Base-by-base conservation (phyloP, 225 moss, liverwort and hornwort species). In the Antitrichia curtipendula region DNA sequence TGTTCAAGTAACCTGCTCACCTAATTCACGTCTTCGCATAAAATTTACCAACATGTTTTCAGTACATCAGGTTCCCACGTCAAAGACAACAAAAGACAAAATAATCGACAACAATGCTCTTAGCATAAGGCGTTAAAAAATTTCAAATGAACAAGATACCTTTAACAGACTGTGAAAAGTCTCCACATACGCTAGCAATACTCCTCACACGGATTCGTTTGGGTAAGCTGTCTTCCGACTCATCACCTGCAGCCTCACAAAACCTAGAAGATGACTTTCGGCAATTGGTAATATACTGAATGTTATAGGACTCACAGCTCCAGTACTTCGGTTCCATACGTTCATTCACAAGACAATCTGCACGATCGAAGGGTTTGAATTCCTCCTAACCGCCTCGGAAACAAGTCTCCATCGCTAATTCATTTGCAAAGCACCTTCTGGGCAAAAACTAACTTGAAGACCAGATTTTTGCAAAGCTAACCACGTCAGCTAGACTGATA, bases 171-270 rank as follows among this genome's bases (percentile, higher is more conserved):
- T 91, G 86, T 52, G 88, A 77, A 82, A 89, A 88, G 58, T 93
- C 91, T 75, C 92, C 89, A 68, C 91, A 93, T 49, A 93, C 92
- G 79, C 92, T 92, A 49, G 93, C 92, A 85, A 93, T 93, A 81
- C 93, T 93, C 89, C 93, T 89, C 81, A 93, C 93, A 70, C 93
- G 92, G 54, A 93, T 83, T 69, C 92, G 93, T 82, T 93, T 93
- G 50, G 93, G 93, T 79, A 92, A 91, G 87, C 92, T 92, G 90
- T 93, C 93, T 70, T 93, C 93, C 36, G 93, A 93, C 88, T 93
- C 93, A 85, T 93, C 93, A 90, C 92, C 93, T 92, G 93, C 90
- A 91, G 77, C 86, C 88, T 89, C 89, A 86, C 89, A 79, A 86
- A 86, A 85, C 63, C 86, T 78, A 84, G 17, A 71, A 60, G 24